phyloP scores from a whole-genome alignment of 2,329 filamentous ascomycete species.

The Didymella exigua region DNA sequence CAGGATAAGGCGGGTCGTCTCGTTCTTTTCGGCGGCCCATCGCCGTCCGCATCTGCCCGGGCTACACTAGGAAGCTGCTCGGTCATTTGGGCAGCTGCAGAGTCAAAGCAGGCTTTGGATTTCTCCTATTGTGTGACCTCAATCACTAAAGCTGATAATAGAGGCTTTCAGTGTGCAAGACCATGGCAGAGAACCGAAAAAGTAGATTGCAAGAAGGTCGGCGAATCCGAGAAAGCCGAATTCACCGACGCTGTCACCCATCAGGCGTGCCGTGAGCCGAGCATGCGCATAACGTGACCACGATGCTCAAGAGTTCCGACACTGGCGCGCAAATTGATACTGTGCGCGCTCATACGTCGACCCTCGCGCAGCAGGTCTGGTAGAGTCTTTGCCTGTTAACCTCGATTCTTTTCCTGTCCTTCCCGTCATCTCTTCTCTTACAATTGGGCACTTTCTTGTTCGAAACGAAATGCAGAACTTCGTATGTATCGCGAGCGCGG shows the following conservation, averaged over 20 bases:
- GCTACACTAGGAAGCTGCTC: conserved; percentile 1
- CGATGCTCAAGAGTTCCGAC: neutral
- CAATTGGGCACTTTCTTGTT: neutral
- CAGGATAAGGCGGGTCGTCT: conserved; percentile 39
- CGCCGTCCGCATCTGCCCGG: conserved; percentile 6
- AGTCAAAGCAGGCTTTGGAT: neutral
- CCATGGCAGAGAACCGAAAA: too few species aligned
- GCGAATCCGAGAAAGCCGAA: neutral
- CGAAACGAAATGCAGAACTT: neutral
- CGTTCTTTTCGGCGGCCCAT: conserved; percentile 28
- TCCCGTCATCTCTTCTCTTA: neutral
- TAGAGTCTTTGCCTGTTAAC: neutral
- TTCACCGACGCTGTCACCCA: neutral
- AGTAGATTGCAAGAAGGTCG: too few species aligned
- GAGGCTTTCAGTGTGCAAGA: too few species aligned
- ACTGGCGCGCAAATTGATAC: neutral
- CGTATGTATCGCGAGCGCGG: neutral
- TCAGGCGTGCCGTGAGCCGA: neutral
- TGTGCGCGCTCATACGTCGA: neutral
- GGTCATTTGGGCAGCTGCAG: neutral
- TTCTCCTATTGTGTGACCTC: neutral
- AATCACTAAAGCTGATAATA: neutral
- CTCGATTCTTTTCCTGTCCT: neutral
- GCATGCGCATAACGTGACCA: neutral
- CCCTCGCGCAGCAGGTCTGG: neutral